Evolutionary conservation across 179 eudicot species (phyloP).

Genomic region (Nepenthes alata): DNA sequence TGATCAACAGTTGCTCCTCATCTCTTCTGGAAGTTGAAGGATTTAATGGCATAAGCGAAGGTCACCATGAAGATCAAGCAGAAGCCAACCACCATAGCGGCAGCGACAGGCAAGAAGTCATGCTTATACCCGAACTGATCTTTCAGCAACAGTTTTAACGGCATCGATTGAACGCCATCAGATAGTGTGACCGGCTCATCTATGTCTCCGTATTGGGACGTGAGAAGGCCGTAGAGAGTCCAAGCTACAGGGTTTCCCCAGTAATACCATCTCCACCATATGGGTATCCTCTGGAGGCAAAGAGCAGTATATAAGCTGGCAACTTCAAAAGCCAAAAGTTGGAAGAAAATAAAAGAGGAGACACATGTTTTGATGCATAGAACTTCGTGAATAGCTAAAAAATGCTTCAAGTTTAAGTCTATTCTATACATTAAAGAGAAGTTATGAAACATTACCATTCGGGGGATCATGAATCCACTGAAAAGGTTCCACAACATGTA

Average conservation of each 20-base stretch:
- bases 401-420: background rate
- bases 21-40: conserved; percentile 80
- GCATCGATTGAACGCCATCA: conserved; percentile 37
- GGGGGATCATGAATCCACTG: conserved; percentile 82
- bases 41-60: conserved; percentile 59
- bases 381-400: background rate
- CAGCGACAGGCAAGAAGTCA: conserved; percentile 49
- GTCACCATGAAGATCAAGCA: conserved; percentile 52
- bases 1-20: conserved; percentile 10
- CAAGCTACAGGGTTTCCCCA: conserved; percentile 86
- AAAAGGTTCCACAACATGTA: conserved; percentile 94
- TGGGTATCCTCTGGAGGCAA: conserved; percentile 57
- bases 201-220: conserved; percentile 71
- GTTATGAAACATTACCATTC: conserved; percentile 33
- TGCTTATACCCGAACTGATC: conserved; percentile 60
- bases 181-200: conserved; percentile 44
- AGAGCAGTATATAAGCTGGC: conserved; percentile 1
- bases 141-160: conserved; percentile 40
- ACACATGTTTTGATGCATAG: background rate
- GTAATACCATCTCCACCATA: conserved; percentile 94
- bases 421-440: background rate
- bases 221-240: conserved; percentile 73
- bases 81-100: conserved; percentile 46
- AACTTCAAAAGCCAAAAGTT: background rate
- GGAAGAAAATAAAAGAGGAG: background rate